Conservation (phyloP, 331 rosid genomes). For the Erythrophleum ivorense region DNA sequence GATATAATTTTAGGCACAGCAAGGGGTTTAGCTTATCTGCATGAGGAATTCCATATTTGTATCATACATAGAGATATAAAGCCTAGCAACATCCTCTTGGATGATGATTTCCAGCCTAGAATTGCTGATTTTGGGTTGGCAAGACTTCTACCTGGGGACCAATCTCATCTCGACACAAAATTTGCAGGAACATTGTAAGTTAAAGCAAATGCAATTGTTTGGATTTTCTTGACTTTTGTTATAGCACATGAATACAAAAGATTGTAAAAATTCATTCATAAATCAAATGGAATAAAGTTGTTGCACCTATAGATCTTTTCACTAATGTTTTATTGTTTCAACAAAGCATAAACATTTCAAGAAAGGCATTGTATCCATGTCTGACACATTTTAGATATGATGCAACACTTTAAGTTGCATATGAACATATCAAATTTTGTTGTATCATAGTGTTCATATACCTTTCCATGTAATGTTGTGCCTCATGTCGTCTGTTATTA, state of each 20-base stretch:
- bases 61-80: conserved; percentile 83
- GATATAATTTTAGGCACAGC: conserved; percentile 67
- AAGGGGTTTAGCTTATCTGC: conserved; percentile 67
- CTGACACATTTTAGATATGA: neutral
- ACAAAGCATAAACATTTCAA: neutral
- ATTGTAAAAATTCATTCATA: neutral
- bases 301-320: neutral
- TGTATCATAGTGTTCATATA: neutral
- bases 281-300: neutral
- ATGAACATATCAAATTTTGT: neutral
- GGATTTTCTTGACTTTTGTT: neutral
- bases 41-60: conserved; percentile 72
- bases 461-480: neutral
- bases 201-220: neutral
- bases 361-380: neutral
- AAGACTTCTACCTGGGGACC: conserved; percentile 65
- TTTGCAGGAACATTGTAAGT: conserved; percentile 83
- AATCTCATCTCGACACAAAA: conserved; percentile 69
- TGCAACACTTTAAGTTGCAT: neutral
- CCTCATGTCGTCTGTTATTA: neutral
- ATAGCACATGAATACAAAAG: neutral
- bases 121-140: conserved; percentile 81
- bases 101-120: conserved; percentile 63
- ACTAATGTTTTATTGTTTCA: neutral
- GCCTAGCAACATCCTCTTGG: conserved; percentile 65